These are phyloP conservation scores for Eremomyces bilateralis DNA, from an alignment of 495 filamentous ascomycete genomes.

Conservation along the genomic window DNA sequence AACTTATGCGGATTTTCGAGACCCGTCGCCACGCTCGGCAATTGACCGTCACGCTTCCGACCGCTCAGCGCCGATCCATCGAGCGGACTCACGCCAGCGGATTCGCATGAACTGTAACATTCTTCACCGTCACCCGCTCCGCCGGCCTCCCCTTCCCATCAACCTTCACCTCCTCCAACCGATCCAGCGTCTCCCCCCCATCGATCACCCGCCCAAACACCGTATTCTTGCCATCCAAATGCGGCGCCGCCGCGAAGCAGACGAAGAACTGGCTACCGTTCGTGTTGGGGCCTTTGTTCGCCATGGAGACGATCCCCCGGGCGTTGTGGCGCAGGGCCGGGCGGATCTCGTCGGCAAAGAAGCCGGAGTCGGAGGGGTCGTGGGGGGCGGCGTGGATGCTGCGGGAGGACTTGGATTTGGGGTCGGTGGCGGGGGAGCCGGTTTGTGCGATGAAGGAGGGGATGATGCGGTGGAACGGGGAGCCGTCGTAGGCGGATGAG, in stretches of 20 bases:
- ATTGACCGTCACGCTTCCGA: no score
- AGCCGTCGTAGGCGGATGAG: slow-evolving; percentile 62
- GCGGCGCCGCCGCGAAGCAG: slow-evolving; percentile 61
- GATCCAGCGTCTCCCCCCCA: slow-evolving; percentile 41
- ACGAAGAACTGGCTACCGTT: slow-evolving; percentile 96
- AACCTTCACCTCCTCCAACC: slow-evolving; percentile 54
- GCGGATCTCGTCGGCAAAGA: slow-evolving; percentile 84
- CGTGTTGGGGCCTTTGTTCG: slow-evolving; percentile 58
- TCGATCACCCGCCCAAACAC: slow-evolving; percentile 74
- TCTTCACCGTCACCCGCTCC: slow-evolving; percentile 43
- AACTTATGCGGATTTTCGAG: no score
- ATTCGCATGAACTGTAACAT: slow-evolving; percentile 81
- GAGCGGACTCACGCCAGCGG: slow-evolving; percentile 64
- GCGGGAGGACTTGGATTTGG: slow-evolving; percentile 48
- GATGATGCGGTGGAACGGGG: slow-evolving; percentile 76
- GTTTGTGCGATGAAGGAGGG: slow-evolving; percentile 85
- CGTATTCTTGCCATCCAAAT: slow-evolving; percentile 89
- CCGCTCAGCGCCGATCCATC: no score
- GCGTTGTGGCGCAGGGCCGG: slow-evolving; percentile 68
- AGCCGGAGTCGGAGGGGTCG: slow-evolving; percentile 18
- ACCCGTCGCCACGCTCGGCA: no score
- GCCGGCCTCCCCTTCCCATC: slow-evolving; percentile 81
- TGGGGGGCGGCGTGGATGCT: slow-evolving; percentile 53
- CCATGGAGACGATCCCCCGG: slow-evolving; percentile 81
- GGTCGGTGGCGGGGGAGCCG: slow-evolving; percentile 44